Evolutionary conservation across 2,329 filamentous ascomycete genomes (phyloP), one percentile per base, ranked within the genome.

Genomic region (Fusarium pilosicola): DNA sequence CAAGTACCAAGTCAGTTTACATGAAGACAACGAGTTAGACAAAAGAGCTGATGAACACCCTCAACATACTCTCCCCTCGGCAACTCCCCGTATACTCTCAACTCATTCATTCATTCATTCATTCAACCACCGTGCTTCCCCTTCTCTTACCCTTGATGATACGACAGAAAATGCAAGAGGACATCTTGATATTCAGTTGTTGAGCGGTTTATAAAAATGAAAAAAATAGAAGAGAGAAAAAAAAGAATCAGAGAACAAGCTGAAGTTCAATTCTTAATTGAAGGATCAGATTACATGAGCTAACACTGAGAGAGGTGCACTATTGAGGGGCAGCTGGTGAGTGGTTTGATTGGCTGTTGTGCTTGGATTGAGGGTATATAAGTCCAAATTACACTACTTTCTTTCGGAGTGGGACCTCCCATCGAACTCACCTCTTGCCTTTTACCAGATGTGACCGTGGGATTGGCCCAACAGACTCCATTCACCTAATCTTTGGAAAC

Each of bases 161-260:
- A 84, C 94, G 97, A 89, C 96, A 99, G 87, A 99, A 99, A 81
- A 98, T 94, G 83, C 96, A 99, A 73, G 92, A 65, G 28, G 73
- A 58, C 75, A 76, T 77, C 24, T 48, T 68, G 55, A 18, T 10
- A 22, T 45, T 11, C 5, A 24, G 15, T 30, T 36, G 10, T 28
- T 15, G 17, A 28, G 46, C 39, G 24, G 44, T 7, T 11, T 18
- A 18, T 18, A 15, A 18, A 22, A 22, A 24, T 24, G 4, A 24
- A 17, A 20, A 17, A 34, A 34, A 4, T 34, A 8, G 32, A 34
- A 34, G 32, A 17, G 32, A 34, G 14, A 26, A 6, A 11, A 30
- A 44, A 48, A 20, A 39, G 18, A 36, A 36, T 26, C 32, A 52
- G 32, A 17, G 22, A 36, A 51, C 30, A 36, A 22, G 24, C 26